Conservation (phyloP, 2,329 filamentous ascomycete species). For the Colletotrichum somersetense region DNA sequence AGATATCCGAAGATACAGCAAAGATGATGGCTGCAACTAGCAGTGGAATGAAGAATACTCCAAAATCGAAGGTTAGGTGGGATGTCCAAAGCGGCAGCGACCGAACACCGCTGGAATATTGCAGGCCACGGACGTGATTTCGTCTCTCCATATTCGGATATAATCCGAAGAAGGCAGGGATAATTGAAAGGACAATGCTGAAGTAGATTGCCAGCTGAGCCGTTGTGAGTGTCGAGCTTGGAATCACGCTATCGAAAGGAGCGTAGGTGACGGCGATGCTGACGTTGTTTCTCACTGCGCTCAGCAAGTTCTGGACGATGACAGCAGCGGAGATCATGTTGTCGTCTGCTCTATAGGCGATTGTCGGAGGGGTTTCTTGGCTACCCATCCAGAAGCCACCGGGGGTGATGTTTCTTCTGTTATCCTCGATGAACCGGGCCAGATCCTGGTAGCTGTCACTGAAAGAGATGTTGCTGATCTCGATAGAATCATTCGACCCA, state of each 20-base stretch:
- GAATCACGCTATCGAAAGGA: constrained; percentile 80
- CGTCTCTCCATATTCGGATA: constrained; percentile 88
- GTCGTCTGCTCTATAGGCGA: constrained; percentile 78
- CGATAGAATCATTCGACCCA: not conserved
- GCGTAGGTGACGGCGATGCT: constrained; percentile 80
- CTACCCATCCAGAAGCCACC: constrained; percentile 83
- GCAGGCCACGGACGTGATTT: constrained; percentile 82
- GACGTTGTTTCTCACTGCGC: constrained; percentile 74
- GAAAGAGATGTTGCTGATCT: constrained; percentile 38
- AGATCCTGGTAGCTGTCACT: constrained; percentile 71
- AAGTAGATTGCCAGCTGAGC: constrained; percentile 89
- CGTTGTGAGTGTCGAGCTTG: constrained; percentile 72
- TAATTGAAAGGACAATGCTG: constrained; percentile 80
- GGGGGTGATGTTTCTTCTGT: constrained; percentile 77
- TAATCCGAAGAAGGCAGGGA: constrained; percentile 87
- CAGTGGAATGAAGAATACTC: constrained; percentile 77
- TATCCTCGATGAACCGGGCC: constrained; percentile 70
- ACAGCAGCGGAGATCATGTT: constrained; percentile 68
- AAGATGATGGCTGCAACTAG: constrained; percentile 78
- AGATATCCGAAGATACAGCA: constrained; percentile 71
- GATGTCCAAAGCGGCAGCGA: constrained; percentile 87
- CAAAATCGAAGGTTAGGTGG: constrained; percentile 84
- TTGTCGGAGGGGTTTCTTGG: constrained; percentile 68
- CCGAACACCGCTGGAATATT: constrained; percentile 92
- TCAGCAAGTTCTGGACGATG: constrained; percentile 74